Base-by-base conservation (phyloP, 768 basidiomycete species). In the Kwoniella newhampshirensis region DNA sequence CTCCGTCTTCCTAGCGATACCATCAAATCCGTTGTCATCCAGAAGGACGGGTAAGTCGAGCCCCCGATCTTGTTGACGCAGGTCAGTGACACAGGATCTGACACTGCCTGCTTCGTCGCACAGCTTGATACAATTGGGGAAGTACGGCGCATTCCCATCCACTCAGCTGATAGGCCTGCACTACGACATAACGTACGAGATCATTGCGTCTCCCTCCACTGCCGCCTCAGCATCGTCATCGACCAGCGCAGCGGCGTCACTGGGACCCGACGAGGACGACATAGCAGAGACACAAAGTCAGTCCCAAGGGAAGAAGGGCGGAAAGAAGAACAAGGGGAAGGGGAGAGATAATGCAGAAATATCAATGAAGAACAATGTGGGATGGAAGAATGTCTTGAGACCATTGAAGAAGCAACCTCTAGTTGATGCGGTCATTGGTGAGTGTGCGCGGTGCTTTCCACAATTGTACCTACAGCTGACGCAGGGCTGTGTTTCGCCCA, bases 101-200 rank as follows among this genome's bases (percentile, higher is more conserved):
- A 60, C 41, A 18, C 9, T 28, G 13, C 21, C 50, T 49, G 17
- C 13, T 45, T 44, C 17, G 0, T n/a, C 30, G 17, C 39, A 20
- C 69, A 93, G 91, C 44, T 83, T 80, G 15, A 75, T 91, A 43
- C 82, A 83, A 30, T 79, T 96, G 18, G 92, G 92, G 60, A 89
- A 89, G 77, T 86, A 88, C 59, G 96, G 94, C 11, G 82, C 85
- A 3, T 97, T 99, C 77, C 77, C 82, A 57, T 81, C 86, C 17
- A 84, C 84, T 57, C 85, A 90, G 50, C 82, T 99, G 28, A 80
- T 94, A 27, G 85, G 85, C 23, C 84, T 90, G 57, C 86, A 86
- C 1, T 97, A 88, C 73, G 96, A 94, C 3, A 80, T 92, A 57
- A 85, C 89, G 0, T 91, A 93, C 75, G 91, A 97, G 74, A 87